phyloP scores from a whole-genome alignment of 1,284 basidiomycete species.

The Moniliophthora roreri region DNA sequence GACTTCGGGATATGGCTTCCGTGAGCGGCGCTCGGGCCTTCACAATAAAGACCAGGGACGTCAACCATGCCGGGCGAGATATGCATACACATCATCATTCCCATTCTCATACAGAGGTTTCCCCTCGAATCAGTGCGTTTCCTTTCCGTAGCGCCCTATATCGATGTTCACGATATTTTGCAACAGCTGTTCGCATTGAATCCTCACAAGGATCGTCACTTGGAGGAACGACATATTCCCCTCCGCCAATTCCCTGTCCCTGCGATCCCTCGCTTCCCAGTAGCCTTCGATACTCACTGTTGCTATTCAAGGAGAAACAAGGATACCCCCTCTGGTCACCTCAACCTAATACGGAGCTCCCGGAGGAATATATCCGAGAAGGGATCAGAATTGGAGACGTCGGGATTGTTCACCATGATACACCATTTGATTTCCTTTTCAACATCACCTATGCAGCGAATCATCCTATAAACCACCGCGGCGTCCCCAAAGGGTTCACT shows the following conservation, averaged over 20 bases:
- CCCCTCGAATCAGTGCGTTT: too few species aligned
- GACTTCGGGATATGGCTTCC: too few species aligned
- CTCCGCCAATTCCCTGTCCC: neutral
- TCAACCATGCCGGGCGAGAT: too few species aligned
- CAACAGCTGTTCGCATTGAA: too few species aligned
- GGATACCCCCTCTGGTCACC: conserved; percentile 34
- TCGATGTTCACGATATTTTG: too few species aligned
- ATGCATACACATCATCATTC: too few species aligned
- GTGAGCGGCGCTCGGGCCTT: too few species aligned
- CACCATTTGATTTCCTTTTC: conserved; percentile 34
- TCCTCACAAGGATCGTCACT: too few species aligned
- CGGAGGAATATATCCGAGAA: conserved; percentile 20
- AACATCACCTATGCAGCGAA: conserved; percentile 27
- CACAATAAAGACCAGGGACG: too few species aligned
- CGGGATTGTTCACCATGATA: conserved; percentile 26
- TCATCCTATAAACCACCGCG: conserved; percentile 18
- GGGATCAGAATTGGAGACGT: conserved; percentile 32
- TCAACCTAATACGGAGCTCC: conserved; percentile 21
- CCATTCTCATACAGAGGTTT: too few species aligned
- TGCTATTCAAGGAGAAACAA: conserved; percentile 12
- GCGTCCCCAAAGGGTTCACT: conserved; percentile 21
- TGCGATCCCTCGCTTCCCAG: conserved; percentile 6
- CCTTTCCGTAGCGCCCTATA: too few species aligned
- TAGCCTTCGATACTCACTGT: conserved; percentile 5
- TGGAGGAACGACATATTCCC: too few species aligned